phyloP scores from a whole-genome alignment of 257 asterid species.

The Mentha longifolia region DNA sequence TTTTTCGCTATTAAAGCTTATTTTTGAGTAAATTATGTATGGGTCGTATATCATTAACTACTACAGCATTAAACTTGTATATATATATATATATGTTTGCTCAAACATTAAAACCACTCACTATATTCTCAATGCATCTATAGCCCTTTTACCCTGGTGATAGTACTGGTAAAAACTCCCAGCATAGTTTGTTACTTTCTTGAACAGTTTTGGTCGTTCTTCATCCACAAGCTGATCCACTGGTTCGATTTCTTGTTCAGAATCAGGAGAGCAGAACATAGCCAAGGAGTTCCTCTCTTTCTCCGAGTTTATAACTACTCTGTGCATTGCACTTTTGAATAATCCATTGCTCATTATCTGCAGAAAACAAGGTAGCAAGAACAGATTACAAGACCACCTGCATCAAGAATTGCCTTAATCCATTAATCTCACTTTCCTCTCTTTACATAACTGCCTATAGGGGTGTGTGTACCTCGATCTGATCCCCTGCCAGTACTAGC shows the following conservation, averaged over 20 bases:
- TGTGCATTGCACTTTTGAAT: constrained; percentile 63
- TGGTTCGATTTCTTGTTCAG: constrained; percentile 58
- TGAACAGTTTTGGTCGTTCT: constrained; percentile 47
- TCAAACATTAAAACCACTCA: not conserved
- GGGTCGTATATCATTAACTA: not conserved
- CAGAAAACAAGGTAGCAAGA: constrained; percentile 19
- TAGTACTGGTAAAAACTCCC: constrained; percentile 41
- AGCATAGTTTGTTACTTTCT: constrained; percentile 39
- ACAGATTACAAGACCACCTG: not conserved
- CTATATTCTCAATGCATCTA: constrained; percentile 50
- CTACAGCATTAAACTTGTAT: not conserved
- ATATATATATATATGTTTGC: not conserved
- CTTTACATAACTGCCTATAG: no score
- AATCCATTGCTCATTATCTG: constrained; percentile 72
- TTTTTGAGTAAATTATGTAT: no score
- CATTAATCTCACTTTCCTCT: not conserved
- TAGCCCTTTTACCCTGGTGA: constrained; percentile 60
- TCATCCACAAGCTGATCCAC: constrained; percentile 50
- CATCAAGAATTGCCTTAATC: not conserved
- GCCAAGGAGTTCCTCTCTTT: constrained; percentile 58
- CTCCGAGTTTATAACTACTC: constrained; percentile 54
- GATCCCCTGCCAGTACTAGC: constrained; percentile 63
- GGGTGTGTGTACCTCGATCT: constrained; percentile 54
- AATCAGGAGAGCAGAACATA: constrained; percentile 51
- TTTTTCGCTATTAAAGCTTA: not conserved